phyloP scores from a whole-genome alignment of 148 eudicot species.

The Camellia sinensis region DNA sequence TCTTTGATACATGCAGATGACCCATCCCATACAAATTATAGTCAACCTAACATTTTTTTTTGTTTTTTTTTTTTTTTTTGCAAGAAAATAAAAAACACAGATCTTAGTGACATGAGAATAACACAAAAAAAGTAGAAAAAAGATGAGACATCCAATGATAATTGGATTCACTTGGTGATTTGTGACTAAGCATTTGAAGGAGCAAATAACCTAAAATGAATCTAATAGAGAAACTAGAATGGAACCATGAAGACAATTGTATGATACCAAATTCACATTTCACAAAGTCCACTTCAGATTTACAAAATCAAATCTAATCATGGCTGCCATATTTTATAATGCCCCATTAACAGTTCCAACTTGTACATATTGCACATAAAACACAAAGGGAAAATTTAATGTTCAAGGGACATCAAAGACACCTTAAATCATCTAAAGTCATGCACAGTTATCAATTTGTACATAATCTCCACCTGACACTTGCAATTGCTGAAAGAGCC shows the following conservation, averaged over 20 bases:
- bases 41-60: constrained; percentile 53
- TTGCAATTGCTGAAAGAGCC: background rate
- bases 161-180: background rate
- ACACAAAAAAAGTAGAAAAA: constrained; percentile 1
- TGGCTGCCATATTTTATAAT: no score
- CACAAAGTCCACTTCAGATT: background rate
- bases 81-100: background rate
- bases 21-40: constrained; percentile 95
- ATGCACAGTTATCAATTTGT: background rate
- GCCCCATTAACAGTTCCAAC: background rate
- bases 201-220: background rate
- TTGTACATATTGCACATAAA: background rate
- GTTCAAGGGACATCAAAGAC: background rate
- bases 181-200: background rate
- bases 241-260: background rate
- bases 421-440: background rate
- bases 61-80: background rate
- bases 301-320: background rate
- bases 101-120: background rate
- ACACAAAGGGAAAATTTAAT: background rate
- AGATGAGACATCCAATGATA: background rate
- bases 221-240: background rate
- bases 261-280: background rate
- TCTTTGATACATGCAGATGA: constrained; percentile 74
- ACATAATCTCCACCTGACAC: background rate